Percentiles rank a stretch among this genome's conserved stretches.
Conservation (phyloP, 805 yeast species). For the Candida incommunis region DNA sequence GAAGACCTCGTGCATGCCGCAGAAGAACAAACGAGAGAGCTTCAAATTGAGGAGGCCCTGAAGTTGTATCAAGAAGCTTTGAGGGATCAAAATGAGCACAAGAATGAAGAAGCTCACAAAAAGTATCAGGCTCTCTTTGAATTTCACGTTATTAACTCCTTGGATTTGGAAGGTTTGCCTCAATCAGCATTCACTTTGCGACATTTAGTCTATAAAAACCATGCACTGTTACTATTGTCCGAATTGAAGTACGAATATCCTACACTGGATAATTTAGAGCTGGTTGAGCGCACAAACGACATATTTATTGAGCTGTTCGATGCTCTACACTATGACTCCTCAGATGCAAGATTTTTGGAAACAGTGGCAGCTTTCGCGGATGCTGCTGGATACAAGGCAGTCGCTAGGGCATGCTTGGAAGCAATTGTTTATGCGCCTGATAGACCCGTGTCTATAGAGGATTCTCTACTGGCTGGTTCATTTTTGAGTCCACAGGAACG, state of each 20-base stretch:
- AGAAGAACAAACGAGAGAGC: constrained; percentile 82
- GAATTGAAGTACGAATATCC: constrained; percentile 19
- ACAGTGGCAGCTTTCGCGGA: constrained; percentile 8
- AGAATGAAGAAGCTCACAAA: constrained; percentile 35
- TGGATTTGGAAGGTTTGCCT: constrained; percentile 25
- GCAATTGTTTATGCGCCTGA: constrained; percentile 8
- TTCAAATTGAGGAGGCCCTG: constrained; percentile 80
- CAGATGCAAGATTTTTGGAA: constrained; percentile 12
- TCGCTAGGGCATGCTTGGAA: constrained; percentile 13
- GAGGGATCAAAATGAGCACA: constrained; percentile 36
- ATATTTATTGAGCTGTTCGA: constrained; percentile 49
- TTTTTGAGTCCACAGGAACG: constrained; percentile 9
- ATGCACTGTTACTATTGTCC: constrained; percentile 57
- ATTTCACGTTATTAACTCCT: constrained; percentile 43
- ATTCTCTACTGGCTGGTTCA: constrained; percentile 6
- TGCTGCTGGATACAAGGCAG: constrained; percentile 10
- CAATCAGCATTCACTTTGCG: constrained; percentile 64
- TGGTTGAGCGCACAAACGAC: constrained; percentile 26
- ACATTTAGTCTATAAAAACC: constrained; percentile 65
- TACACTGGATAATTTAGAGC: constrained; percentile 21
- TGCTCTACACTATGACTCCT: constrained; percentile 28
- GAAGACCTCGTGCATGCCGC: constrained; percentile 56
- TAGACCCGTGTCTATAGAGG: constrained; percentile 7
- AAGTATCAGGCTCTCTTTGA: constrained; percentile 50
- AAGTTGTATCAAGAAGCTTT: constrained; percentile 62